phyloP scores from a whole-genome alignment of 2,329 filamentous ascomycete genomes.

The Kalmusia sp. region DNA sequence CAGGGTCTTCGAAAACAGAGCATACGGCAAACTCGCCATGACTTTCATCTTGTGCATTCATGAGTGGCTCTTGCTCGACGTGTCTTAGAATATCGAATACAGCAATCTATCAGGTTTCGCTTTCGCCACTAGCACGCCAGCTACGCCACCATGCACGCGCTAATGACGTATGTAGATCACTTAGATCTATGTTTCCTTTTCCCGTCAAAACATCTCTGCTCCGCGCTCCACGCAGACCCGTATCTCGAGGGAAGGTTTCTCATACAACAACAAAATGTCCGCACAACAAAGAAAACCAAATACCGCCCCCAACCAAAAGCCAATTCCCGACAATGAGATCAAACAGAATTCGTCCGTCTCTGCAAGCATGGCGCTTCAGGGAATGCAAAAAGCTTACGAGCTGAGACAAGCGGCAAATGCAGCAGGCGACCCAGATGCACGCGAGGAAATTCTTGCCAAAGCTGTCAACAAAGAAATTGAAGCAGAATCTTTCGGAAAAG shows the following conservation, averaged over 20 bases:
- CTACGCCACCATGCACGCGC: constrained; percentile 1
- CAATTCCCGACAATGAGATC: constrained; percentile 45
- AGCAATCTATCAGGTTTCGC: too few species aligned
- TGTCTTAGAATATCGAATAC: neutral
- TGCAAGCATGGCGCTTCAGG: constrained; percentile 45
- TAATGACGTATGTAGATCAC: constrained; percentile 9
- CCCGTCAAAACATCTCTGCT: too few species aligned
- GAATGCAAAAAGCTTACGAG: constrained; percentile 47
- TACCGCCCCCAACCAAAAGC: neutral
- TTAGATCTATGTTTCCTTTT: neutral
- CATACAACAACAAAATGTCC: neutral
- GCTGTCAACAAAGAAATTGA: constrained; percentile 51
- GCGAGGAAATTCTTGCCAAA: constrained; percentile 48
- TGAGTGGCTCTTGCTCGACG: neutral
- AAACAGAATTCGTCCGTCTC: constrained; percentile 49
- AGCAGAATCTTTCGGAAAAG: constrained; percentile 50
- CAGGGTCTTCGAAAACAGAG: neutral
- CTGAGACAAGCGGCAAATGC: constrained; percentile 48
- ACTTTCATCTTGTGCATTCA: neutral
- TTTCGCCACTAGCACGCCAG: neutral
- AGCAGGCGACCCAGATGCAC: constrained; percentile 47
- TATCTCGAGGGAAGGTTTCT: too few species aligned
- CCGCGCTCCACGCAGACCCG: too few species aligned
- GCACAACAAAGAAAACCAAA: neutral
- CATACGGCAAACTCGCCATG: neutral